Percentiles rank a stretch among this genome's conserved stretches.
Evolutionary conservation across 345 rosid genomes (phyloP).

Genomic region (Aegle marmelos): DNA sequence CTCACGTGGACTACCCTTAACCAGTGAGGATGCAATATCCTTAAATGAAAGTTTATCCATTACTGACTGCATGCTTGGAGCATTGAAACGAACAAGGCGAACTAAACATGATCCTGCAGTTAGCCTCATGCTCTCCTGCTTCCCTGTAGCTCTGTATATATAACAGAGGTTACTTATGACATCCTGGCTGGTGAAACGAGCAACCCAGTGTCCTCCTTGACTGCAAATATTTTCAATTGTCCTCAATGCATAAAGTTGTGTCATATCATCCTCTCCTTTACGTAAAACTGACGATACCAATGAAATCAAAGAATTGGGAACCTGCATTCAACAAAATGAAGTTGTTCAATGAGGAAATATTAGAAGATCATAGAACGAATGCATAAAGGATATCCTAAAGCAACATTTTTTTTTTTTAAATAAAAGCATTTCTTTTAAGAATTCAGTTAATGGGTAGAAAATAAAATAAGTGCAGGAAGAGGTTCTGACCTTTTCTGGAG

Average conservation of each 20-base stretch:
- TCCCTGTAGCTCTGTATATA: conserved; percentile 81
- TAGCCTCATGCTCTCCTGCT: conserved; percentile 92
- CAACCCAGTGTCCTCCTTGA: conserved; percentile 86
- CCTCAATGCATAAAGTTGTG: conserved; percentile 94
- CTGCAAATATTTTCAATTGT: conserved; percentile 94
- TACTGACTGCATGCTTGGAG: conserved; percentile 69
- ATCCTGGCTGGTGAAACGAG: conserved; percentile 90
- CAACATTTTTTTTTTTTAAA: background rate
- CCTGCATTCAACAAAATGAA: conserved; percentile 44
- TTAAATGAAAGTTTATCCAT: conserved; percentile 78
- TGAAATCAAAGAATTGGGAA: conserved; percentile 89
- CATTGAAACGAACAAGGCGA: conserved; percentile 85
- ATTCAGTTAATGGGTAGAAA: background rate
- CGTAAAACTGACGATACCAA: conserved; percentile 83
- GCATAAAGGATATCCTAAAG: conserved; percentile 5
- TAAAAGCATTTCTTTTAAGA: background rate
- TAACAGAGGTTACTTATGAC: conserved; percentile 81
- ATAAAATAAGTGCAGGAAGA: background rate
- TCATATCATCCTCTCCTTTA: conserved; percentile 94
- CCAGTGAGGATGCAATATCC: conserved; percentile 72
- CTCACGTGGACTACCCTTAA: conserved; percentile 83
- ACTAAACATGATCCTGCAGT: conserved; percentile 98
- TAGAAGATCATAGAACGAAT: background rate
- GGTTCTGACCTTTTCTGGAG: background rate
- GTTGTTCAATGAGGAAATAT: background rate